Base-by-base conservation (phyloP, 2,329 filamentous ascomycete species). In the Cladosporium sp. region DNA sequence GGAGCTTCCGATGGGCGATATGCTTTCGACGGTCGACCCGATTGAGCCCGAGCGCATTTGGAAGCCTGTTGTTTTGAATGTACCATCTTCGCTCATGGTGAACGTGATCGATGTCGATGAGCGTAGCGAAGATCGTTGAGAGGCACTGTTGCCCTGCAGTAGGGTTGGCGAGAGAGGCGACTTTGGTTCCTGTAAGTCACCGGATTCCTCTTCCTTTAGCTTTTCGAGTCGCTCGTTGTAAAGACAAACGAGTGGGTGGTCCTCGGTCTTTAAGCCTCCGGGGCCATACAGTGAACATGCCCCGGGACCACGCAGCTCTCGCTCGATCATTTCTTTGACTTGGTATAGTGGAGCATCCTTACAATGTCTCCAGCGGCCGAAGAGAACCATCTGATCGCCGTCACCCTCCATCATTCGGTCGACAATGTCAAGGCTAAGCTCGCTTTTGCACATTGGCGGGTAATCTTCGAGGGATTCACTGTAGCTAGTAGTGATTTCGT, bases 321-420 rank as follows among this genome's bases (percentile, higher is more conserved):
- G 35, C 23, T 56, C 35, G 18, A 63, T 55, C 50, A 63, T 56
- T 2, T 35, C 6, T 28, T 56, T 56, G 28, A 63, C 23, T 6
- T 12, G 29, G 1, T 26, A 33, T 8, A 56, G 50, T 7, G 61
- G 61, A 26, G 61, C 61, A 26, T 63, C 50, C 29, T 49, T 63
- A 50, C 55, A 35, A 21, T 63, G 61, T 23, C 37, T 63, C 61
- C 61, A 63, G 33, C 61, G 61, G 5, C 61, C 61, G 14, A 55
- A 63, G 18, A 56, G 50, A 21, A 56, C 49, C 50, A 63, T 56
- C 26, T 29, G 35, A 4, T 33, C 35, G 12, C 21, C 31, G 29
- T 61, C 44, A 18, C 59, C 44, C 46, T 37, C 1, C 59, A 62
- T 52, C 18, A 50, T 21, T 5, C 14, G 28, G 14, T 52, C 59